Base-by-base conservation (phyloP, 768 basidiomycete genomes). In the Tricholomella constricta region DNA sequence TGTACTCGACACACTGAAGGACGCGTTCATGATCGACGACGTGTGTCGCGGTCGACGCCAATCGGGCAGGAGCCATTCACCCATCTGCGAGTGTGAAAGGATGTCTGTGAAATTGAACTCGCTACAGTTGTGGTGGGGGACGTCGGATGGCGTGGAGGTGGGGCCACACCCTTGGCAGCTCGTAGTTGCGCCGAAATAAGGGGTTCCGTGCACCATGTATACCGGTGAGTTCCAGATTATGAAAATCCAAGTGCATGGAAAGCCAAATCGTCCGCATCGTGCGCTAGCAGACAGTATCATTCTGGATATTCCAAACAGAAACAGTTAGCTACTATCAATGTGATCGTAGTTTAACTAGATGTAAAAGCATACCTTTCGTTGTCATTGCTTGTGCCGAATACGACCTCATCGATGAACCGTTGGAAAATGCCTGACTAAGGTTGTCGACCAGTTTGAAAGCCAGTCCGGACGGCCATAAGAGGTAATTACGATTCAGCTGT, bases 151-250 rank as follows among this genome's bases (percentile, higher is more conserved):
- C 26, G 26, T 4, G 3, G 43, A n/a, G 19, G 29, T 43, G 17
- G 26, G 23, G 34, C 42, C 14, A 7, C 43, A 48, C 32, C 55
- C 55, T 26, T 56, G 55, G 51, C 55, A 52, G 41, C 51, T 56
- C 14, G 41, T 56, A 20, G 46, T 52, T 25, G 35, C 37, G 45
- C 45, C 34, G 27, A 23, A 48, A 4, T 15, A 23, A 51, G 42
- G 14, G 25, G 31, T 23, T 23, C 10, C 20, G 11, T 23, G 29
- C 12, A 14, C 10, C 6, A 20, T 4, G n/a, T 48, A 26, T n/a
- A 37, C 17, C 10, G 23, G 27, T 32, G 37, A 9, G 32, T 6
- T 14, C 6, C 11, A 15, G 10, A n/a, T 46, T 5, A n/a, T 19
- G 20, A 6, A n/a, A n/a, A n/a, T n/a, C n/a, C 36, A 15, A 4